Conservation (phyloP, 345 rosid genomes). For the Arabidopsis suecica region DNA sequence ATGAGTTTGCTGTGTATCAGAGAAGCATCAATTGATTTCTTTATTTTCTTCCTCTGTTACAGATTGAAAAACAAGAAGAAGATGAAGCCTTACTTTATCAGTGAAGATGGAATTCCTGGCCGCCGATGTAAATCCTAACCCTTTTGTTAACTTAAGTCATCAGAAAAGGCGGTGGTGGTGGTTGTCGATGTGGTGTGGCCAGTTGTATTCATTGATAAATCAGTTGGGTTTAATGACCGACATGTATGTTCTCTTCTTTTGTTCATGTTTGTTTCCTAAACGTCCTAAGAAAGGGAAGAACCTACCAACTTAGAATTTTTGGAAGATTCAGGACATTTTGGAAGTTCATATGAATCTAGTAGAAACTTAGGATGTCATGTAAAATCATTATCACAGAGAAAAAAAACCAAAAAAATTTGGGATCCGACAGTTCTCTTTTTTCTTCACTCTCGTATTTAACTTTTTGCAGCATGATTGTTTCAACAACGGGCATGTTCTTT, state of each 20-base stretch:
- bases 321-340: slow-evolving; percentile 20
- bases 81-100: slow-evolving; percentile 1
- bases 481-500: no score
- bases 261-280: slow-evolving; percentile 32
- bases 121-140: slow-evolving; percentile 31
- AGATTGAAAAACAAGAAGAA: slow-evolving; percentile 19
- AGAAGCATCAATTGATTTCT: no score
- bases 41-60: slow-evolving; percentile 5
- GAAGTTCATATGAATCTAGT: slow-evolving; percentile 4
- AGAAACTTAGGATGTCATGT: slow-evolving; percentile 29
- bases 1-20: not conserved
- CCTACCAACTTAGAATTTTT: slow-evolving; percentile 11
- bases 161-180: slow-evolving; percentile 5
- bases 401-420: no score
- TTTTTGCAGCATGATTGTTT: no score
- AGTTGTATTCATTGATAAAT: not conserved
- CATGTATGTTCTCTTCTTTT: slow-evolving; percentile 11
- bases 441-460: not conserved
- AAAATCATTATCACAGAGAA: not conserved
- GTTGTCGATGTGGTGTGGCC: not conserved
- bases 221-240: not conserved
- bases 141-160: slow-evolving; percentile 21
- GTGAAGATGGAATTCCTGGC: slow-evolving; percentile 19
- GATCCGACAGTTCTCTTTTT: not conserved
- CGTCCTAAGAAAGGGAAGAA: not conserved